Conservation (phyloP, 441 rosid genomes). For the Syzygium syzygioides region DNA sequence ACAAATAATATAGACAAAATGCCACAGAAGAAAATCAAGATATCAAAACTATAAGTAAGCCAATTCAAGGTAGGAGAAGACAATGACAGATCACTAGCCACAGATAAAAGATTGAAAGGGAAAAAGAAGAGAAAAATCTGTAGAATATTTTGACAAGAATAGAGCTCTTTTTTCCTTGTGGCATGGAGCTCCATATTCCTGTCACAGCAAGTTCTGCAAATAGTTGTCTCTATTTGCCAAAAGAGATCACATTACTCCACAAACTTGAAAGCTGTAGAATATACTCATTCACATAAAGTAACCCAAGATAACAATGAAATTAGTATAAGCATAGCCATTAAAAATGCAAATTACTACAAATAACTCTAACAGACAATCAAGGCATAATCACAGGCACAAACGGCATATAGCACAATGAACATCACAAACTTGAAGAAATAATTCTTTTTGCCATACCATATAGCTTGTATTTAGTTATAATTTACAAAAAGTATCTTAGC, state of each 20-base stretch:
- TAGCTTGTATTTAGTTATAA: neutral
- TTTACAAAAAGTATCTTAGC: neutral
- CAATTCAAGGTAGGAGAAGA: neutral
- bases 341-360: neutral
- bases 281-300: neutral
- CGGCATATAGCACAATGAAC: neutral
- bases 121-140: neutral
- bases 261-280: neutral
- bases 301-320: neutral
- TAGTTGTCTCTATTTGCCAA: neutral
- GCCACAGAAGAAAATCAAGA: neutral
- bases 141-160: neutral
- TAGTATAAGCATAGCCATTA: neutral
- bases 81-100: neutral
- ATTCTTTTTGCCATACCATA: neutral
- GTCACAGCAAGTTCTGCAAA: neutral
- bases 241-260: neutral
- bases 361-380: neutral
- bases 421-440: neutral
- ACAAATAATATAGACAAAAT: neutral
- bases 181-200: neutral
- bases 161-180: neutral
- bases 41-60: neutral
- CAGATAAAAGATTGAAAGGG: neutral
- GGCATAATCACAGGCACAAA: neutral